Evolutionary conservation across 1,284 basidiomycete species (phyloP).

Genomic region (Heliocybe sulcata): DNA sequence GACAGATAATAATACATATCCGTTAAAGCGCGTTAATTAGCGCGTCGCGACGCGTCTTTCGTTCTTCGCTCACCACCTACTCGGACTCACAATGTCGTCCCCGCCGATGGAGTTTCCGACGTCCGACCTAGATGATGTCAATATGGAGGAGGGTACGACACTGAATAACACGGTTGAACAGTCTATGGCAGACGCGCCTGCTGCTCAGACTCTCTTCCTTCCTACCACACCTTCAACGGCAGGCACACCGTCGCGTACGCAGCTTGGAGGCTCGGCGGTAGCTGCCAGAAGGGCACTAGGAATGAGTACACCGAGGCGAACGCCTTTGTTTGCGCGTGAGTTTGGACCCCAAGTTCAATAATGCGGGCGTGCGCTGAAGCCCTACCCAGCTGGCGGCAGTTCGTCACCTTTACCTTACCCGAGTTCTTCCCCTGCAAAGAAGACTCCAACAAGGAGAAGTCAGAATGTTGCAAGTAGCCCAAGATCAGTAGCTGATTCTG

Average conservation of each 20-base stretch:
- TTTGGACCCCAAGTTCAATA: slow-evolving; percentile 4
- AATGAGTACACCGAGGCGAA: slow-evolving; percentile 47
- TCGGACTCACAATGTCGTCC: slow-evolving; percentile 46
- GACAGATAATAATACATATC: no score
- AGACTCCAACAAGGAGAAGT: slow-evolving; percentile 31
- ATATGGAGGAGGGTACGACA: slow-evolving; percentile 39
- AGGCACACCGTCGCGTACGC: slow-evolving; percentile 41
- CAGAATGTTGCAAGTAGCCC: slow-evolving; percentile 17
- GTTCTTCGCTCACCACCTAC: not conserved
- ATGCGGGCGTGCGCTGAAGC: not conserved
- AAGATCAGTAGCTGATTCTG: slow-evolving; percentile 38
- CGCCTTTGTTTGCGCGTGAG: slow-evolving; percentile 51
- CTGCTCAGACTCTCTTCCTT: slow-evolving; percentile 48
- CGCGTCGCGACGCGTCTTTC: not conserved
- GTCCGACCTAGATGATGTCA: slow-evolving; percentile 48
- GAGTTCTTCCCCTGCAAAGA: slow-evolving; percentile 55
- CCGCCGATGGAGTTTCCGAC: slow-evolving; percentile 63
- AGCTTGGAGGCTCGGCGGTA: slow-evolving; percentile 18
- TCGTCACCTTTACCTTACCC: slow-evolving; percentile 71
- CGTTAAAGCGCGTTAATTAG: not conserved
- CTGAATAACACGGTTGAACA: slow-evolving; percentile 21
- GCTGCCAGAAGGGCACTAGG: slow-evolving; percentile 58
- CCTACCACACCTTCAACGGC: slow-evolving; percentile 49
- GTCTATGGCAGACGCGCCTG: slow-evolving; percentile 37
- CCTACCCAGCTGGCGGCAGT: slow-evolving; percentile 31